Conservation (phyloP, 2,329 filamentous ascomycete genomes). For the Ophiosphaerella korrae region DNA sequence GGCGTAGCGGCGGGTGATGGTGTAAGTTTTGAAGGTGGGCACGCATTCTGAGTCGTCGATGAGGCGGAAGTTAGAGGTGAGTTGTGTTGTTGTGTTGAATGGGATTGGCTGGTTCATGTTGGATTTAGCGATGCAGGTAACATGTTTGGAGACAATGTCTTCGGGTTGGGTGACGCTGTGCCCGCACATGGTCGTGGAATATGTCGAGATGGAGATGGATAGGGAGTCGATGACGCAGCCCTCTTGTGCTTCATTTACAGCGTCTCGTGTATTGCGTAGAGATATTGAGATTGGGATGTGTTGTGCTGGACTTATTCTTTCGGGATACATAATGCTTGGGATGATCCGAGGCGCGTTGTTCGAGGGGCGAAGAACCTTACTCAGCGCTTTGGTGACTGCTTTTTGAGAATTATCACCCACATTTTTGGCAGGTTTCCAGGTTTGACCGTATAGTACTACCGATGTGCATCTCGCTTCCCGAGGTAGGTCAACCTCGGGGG, state of each 20-base stretch:
- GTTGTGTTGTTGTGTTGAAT: conserved; percentile 22
- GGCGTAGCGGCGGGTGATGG: conserved; percentile 37
- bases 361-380: conserved; percentile 20
- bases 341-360: conserved; percentile 30
- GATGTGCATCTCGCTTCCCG: conserved; percentile 26
- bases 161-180: conserved; percentile 29
- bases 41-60: conserved; percentile 41
- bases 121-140: conserved; percentile 36
- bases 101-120: conserved; percentile 27
- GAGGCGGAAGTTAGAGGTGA: conserved; percentile 41
- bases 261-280: conserved; percentile 28
- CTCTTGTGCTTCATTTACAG: conserved; percentile 19
- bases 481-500: conserved; percentile 11
- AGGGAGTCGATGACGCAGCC: conserved; percentile 36
- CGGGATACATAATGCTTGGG: conserved; percentile 37
- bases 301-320: conserved; percentile 37
- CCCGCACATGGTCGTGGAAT: conserved; percentile 39
- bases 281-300: conserved; percentile 38
- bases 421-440: conserved; percentile 29
- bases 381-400: conserved; percentile 28
- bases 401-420: conserved; percentile 16
- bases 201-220: conserved; percentile 36
- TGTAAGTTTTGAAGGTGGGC: conserved; percentile 44
- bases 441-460: conserved; percentile 34
- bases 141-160: conserved; percentile 36